These are phyloP conservation scores for Arxiozyma telluris DNA, from an alignment of 1,139 yeast genomes.

Conservation along the genomic window DNA sequence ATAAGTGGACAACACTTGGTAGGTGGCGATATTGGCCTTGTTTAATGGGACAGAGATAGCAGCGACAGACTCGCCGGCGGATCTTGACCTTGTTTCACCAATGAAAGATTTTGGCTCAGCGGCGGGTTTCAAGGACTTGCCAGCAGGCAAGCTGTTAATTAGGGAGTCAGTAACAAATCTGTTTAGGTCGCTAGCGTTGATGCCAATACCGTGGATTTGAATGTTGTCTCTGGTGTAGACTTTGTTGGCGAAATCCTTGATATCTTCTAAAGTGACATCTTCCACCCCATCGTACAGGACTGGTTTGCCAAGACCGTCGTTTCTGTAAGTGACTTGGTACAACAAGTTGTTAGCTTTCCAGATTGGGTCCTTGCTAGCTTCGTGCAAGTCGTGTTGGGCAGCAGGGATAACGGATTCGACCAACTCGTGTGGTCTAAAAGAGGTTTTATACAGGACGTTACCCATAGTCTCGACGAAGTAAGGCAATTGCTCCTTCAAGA, in stretches of 20 bases:
- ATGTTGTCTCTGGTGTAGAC: conserved; percentile 67
- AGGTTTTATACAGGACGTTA: conserved; percentile 61
- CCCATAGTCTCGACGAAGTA: conserved; percentile 84
- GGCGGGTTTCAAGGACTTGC: conserved; percentile 39
- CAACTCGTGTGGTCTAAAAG: conserved; percentile 76
- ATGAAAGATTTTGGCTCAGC: conserved; percentile 37
- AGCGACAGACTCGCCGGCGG: conserved; percentile 57
- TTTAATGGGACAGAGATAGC: conserved; percentile 74
- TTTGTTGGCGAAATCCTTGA: conserved; percentile 57
- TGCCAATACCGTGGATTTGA: conserved; percentile 66
- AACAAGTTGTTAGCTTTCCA: conserved; percentile 68
- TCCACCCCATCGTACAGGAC: conserved; percentile 60
- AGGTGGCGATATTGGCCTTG: conserved; percentile 55
- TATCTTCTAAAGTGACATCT: conserved; percentile 53
- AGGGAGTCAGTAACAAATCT: conserved; percentile 60
- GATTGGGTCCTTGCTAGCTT: conserved; percentile 44
- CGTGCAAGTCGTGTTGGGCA: conserved; percentile 49
- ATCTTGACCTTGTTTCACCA: conserved; percentile 72
- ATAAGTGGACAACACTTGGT: conserved; percentile 65
- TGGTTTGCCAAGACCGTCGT: conserved; percentile 76
- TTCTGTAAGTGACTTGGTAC: conserved; percentile 74
- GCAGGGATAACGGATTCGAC: conserved; percentile 75
- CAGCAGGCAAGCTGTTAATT: conserved; percentile 55
- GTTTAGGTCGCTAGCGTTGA: conserved; percentile 59
- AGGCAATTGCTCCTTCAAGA: conserved; percentile 83